These are phyloP conservation scores for Xylariomycetidae sp. DNA, from an alignment of 2,329 filamentous ascomycete species.

Conservation along the genomic window DNA sequence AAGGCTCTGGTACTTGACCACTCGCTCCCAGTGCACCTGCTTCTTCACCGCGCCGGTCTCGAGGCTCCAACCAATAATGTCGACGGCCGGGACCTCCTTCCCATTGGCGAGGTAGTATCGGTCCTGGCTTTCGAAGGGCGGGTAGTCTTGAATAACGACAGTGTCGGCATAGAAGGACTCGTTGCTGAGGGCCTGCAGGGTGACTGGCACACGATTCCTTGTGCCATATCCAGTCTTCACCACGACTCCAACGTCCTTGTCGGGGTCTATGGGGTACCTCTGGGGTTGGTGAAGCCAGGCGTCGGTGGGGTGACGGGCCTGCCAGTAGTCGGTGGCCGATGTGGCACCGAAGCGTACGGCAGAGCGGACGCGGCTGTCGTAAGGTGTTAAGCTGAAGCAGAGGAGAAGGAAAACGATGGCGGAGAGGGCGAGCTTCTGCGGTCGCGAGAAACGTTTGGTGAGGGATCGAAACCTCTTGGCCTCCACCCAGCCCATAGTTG, in stretches of 20 bases:
- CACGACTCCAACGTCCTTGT: constrained; percentile 42
- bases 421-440: constrained; percentile 21
- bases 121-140: constrained; percentile 18
- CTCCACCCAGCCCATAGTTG: constrained; percentile 20
- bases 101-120: constrained; percentile 19
- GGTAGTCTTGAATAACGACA: constrained; percentile 47
- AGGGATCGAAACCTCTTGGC: constrained; percentile 21
- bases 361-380: constrained; percentile 22
- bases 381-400: constrained; percentile 22
- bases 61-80: constrained; percentile 29
- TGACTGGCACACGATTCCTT: constrained; percentile 38
- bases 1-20: constrained; percentile 26
- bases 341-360: constrained; percentile 25
- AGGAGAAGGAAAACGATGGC: constrained; percentile 20
- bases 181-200: constrained; percentile 40
- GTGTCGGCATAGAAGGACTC: constrained; percentile 34
- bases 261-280: constrained; percentile 37
- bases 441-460: constrained; percentile 19
- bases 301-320: constrained; percentile 28
- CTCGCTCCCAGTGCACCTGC: constrained; percentile 22
- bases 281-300: constrained; percentile 35
- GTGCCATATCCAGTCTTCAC: constrained; percentile 54
- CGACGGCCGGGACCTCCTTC: constrained; percentile 22
- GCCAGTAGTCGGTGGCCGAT: constrained; percentile 24
- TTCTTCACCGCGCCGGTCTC: constrained; percentile 21